Evolutionary conservation across 306 rosid species (phyloP).

Genomic region (Herpetospermum pedunculosum): DNA sequence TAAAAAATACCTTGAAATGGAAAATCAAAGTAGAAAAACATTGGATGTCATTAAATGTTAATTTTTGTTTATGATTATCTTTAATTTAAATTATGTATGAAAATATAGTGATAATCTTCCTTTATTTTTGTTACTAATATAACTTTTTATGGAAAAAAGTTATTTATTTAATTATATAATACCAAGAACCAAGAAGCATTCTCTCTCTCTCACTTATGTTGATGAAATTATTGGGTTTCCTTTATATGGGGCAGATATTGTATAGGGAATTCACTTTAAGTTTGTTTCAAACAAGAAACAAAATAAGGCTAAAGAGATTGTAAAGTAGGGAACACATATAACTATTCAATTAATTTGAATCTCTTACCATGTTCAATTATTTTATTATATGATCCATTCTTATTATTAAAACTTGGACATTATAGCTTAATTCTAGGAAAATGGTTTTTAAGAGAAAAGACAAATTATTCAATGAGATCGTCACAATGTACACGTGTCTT

Average conservation of each 20-base stretch:
- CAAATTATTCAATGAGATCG: too few species aligned
- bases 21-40: neutral
- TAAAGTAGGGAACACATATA: neutral
- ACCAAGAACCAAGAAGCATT: neutral
- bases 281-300: neutral
- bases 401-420: neutral
- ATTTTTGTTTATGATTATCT: too few species aligned
- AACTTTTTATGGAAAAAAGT: neutral
- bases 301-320: neutral
- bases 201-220: neutral
- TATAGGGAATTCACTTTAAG: neutral
- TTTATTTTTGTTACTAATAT: neutral
- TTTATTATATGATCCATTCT: neutral
- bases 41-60: neutral
- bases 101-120: neutral
- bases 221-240: neutral
- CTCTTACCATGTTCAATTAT: neutral
- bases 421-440: neutral
- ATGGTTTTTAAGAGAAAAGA: too few species aligned
- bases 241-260: neutral
- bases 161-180: neutral
- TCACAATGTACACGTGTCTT: too few species aligned
- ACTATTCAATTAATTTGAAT: neutral
- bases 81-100: neutral
- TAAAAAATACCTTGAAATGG: neutral